Conservation (phyloP, 2,329 filamentous ascomycete genomes). For the Alternaria sp. region DNA sequence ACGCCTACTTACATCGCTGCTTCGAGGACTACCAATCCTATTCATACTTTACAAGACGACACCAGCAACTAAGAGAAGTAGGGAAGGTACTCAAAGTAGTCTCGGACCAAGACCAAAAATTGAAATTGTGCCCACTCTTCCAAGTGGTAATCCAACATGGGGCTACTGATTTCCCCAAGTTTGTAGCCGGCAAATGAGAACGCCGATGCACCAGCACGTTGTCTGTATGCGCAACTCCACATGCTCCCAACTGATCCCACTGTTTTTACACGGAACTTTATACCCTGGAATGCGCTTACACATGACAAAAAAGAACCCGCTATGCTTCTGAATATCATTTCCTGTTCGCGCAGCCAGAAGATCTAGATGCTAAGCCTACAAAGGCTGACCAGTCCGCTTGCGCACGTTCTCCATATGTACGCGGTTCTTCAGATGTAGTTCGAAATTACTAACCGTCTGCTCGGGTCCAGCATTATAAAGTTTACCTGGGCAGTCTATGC, state of each 20-base stretch:
- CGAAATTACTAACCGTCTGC: slow-evolving; percentile 86
- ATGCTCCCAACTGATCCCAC: slow-evolving; percentile 20
- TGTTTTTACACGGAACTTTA: slow-evolving; percentile 33
- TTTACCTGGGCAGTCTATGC: slow-evolving; percentile 91
- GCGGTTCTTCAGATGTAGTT: slow-evolving; percentile 88
- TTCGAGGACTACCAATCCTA: slow-evolving; percentile 12
- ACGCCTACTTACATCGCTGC: slow-evolving; percentile 17
- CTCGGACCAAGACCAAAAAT: slow-evolving; percentile 12
- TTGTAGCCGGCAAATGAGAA: slow-evolving; percentile 39
- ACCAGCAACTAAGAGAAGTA: slow-evolving; percentile 8
- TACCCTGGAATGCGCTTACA: slow-evolving; percentile 23
- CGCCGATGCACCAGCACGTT: slow-evolving; percentile 39
- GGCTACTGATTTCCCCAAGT: slow-evolving; percentile 25
- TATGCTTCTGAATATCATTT: slow-evolving; percentile 16
- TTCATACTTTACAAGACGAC: slow-evolving; percentile 14
- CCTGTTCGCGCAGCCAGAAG: background rate
- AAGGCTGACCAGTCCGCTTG: slow-evolving; percentile 39
- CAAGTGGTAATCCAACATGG: slow-evolving; percentile 19
- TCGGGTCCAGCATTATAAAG: slow-evolving; percentile 90
- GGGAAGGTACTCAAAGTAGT: slow-evolving; percentile 13
- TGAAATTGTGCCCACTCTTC: slow-evolving; percentile 14
- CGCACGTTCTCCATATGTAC: slow-evolving; percentile 63
- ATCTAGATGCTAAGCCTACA: slow-evolving; percentile 7
- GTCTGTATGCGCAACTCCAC: slow-evolving; percentile 21
- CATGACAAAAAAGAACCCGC: slow-evolving; percentile 21